phyloP scores from a whole-genome alignment of 2,329 filamentous ascomycete species.

The Xylaria multiplex region DNA sequence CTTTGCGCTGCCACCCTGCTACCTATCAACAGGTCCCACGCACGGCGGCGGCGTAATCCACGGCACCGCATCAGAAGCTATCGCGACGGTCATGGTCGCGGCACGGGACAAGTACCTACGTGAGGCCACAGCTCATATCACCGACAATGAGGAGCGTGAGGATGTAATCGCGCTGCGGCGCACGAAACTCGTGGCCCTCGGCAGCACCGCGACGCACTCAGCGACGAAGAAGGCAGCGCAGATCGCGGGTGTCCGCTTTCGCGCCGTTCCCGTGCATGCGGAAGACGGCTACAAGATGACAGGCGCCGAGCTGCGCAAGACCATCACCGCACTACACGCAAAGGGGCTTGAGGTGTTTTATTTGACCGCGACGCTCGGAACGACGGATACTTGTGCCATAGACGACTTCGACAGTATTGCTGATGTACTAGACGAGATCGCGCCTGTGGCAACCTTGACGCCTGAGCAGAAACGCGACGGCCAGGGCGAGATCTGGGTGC shows the following conservation, averaged over 20 bases:
- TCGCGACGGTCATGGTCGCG: slow-evolving; percentile 87
- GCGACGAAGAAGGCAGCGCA: slow-evolving; percentile 87
- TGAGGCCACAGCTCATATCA: slow-evolving; percentile 63
- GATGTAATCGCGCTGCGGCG: slow-evolving; percentile 74
- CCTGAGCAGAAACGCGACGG: slow-evolving; percentile 30
- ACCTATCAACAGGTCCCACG: slow-evolving; percentile 75
- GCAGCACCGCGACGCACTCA: slow-evolving; percentile 82
- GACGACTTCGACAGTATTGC: slow-evolving; percentile 82
- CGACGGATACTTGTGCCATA: slow-evolving; percentile 86
- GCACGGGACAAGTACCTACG: slow-evolving; percentile 82
- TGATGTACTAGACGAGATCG: slow-evolving; percentile 53
- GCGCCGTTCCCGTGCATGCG: slow-evolving; percentile 70
- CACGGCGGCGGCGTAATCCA: slow-evolving; percentile 92
- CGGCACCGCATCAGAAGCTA: slow-evolving; percentile 86
- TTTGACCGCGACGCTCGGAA: slow-evolving; percentile 84
- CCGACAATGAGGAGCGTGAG: slow-evolving; percentile 68
- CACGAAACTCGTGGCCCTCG: slow-evolving; percentile 80
- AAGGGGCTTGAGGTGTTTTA: slow-evolving; percentile 86
- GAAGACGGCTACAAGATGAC: slow-evolving; percentile 77
- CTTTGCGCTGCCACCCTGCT: slow-evolving; percentile 77
- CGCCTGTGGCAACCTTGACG: slow-evolving; percentile 35
- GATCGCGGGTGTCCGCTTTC: slow-evolving; percentile 85
- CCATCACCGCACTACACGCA: slow-evolving; percentile 71
- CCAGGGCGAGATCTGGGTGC: slow-evolving; percentile 78
- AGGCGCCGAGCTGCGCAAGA: slow-evolving; percentile 66